A percentile compares a stretch with the other conserved stretches of the same genome.
Conservation (phyloP, 2,329 filamentous ascomycete genomes). For the Aspergillus thermomutatus region DNA sequence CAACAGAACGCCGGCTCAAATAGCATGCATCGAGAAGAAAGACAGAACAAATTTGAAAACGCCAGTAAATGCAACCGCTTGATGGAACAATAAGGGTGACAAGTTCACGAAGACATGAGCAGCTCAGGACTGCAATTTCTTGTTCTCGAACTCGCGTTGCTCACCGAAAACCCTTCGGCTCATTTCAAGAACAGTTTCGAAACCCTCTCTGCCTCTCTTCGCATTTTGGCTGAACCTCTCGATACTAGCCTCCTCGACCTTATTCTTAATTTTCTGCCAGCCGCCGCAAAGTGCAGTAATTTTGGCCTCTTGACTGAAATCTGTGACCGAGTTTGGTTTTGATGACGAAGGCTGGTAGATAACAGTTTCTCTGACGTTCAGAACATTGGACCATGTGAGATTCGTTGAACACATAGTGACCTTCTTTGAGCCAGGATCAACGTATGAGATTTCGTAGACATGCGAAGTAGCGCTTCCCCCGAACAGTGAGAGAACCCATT, state of each 20-base stretch:
- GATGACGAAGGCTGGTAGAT: conserved; percentile 66
- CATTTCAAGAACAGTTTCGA: conserved; percentile 92
- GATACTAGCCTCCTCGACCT: conserved; percentile 88
- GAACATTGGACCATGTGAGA: conserved; percentile 84
- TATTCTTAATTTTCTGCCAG: conserved; percentile 96
- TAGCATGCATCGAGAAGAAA: conserved; percentile 19
- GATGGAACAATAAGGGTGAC: conserved; percentile 11
- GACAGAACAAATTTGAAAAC: conserved; percentile 9
- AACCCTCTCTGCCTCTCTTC: conserved; percentile 83
- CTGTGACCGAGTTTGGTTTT: conserved; percentile 58
- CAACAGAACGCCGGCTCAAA: conserved; percentile 21
- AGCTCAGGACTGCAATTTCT: conserved; percentile 34
- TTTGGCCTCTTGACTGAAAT: conserved; percentile 84
- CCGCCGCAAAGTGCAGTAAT: conserved; percentile 93
- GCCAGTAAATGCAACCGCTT: conserved; percentile 34
- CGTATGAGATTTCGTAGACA: conserved; percentile 94
- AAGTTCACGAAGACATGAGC: background rate
- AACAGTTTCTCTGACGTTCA: conserved; percentile 91
- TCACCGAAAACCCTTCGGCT: conserved; percentile 87
- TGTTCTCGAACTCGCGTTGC: conserved; percentile 65
- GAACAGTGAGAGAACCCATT: conserved; percentile 68
- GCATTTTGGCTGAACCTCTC: conserved; percentile 91
- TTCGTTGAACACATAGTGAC: conserved; percentile 98
- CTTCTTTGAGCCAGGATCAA: conserved; percentile 76
- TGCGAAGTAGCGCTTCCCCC: conserved; percentile 77